Base-by-base conservation (phyloP, 2,329 filamentous ascomycete species). In the Ophiostoma pallidulum region DNA sequence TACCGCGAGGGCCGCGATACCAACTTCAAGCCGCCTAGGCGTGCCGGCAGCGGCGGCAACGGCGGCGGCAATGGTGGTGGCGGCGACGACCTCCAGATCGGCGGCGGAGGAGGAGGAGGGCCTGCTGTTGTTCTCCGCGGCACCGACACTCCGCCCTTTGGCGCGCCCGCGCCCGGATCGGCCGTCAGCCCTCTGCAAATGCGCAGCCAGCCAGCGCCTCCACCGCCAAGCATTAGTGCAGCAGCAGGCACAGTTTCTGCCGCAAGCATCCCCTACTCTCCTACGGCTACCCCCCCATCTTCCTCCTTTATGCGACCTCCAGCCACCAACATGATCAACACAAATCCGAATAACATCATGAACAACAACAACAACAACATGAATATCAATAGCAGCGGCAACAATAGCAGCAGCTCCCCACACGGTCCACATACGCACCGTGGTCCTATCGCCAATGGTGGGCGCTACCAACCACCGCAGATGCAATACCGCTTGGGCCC, bases 81-180 rank as follows among this genome's bases (percentile, higher is more conserved):
- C 19, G 20, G 20, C 16, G 26, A 5, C 9, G n/a, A n/a, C n/a
- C n/a, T n/a, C n/a, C n/a, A n/a, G n/a, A n/a, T n/a, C n/a, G n/a
- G n/a, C n/a, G n/a, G n/a, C n/a, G n/a, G n/a, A n/a, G n/a, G n/a
- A n/a, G n/a, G n/a, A n/a, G n/a, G n/a, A n/a, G n/a, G n/a, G n/a
- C n/a, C n/a, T n/a, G n/a, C n/a, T n/a, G 22, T 3, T 4, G 32
- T 8, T 14, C 19, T 6, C 12, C 18, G 68, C 46, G 67, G 74
- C 46, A 70, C 67, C n/a, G 73, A 77, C 42, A 79, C 74, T 3
- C 75, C 76, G 3, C 75, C 77, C 4, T 62, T 74, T n/a, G 41
- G 40, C 4, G 35, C 40, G 14, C 43, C 26, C 6, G n/a, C 24
- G 26, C 26, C 44, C 3, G 36, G 44, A 2, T 39, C 43, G 16